Evolutionary conservation across 352 stramenopile species (phyloP), one percentile per base, ranked within the genome.

Genomic region (Globisporangium cylindrosporum): DNA sequence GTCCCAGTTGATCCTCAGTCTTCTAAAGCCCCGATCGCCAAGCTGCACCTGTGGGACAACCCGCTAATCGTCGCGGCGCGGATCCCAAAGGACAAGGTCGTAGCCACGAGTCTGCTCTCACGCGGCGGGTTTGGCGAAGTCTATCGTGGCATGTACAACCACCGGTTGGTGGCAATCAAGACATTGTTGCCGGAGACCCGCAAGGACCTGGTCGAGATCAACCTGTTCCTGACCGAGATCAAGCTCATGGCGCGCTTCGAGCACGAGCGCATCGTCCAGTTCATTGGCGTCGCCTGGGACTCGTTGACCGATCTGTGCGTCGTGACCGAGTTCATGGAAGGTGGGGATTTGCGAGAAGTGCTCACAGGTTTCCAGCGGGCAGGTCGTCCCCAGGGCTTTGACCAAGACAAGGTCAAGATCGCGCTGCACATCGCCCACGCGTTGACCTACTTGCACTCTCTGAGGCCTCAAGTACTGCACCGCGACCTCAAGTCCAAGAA

Each of bases 251-350:
- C 77, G 3, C 48, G 41, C 0, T n/a, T 89, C 32, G 70, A 86
- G 20, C 77, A 86, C 55, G 58, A 68, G 15, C 69, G 73, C 8
- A 74, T 89, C 53, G 77, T 87, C 3, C 62, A 59, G n/a, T 75
- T 87, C 29, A 51, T 87, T 3, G 81, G 81, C 5, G 78, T 86
- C 9, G 70, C 78, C 38, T 90, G 81, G 81, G 73, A 81, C 27
- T 75, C 76, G 18, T 74, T 84, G 3, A 70, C 51, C 1, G 79
- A 88, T 59, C 58, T 86, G 5, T 77, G 79, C n/a, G 71, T 71
- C 15, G 64, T 85, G 1, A 65, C 70, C 9, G 79, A 86, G 62
- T 86, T 73, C 49, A 78, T 88, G 73, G 64, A 80, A n/a, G 67
- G 71, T 43, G 77, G 79, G 24, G 73, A 89, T 38, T 64, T 86